These are phyloP conservation scores for Fraxinus cuspidata DNA, from an alignment of 257 asterid genomes.

Conservation along the genomic window DNA sequence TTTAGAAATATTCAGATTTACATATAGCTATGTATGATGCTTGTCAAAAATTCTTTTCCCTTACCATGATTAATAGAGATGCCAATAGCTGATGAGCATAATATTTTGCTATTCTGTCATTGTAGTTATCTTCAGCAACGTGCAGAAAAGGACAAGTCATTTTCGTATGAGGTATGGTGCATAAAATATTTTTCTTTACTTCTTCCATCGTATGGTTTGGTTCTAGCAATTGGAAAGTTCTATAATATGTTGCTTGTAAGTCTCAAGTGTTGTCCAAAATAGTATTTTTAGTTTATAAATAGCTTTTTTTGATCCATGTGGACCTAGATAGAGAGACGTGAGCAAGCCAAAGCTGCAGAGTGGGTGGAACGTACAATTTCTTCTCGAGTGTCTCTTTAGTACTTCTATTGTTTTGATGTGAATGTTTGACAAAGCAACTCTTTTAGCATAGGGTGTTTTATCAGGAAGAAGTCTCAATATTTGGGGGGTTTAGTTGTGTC, in stretches of 20 bases:
- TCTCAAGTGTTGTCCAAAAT: not conserved
- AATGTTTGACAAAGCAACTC: conserved; percentile 1
- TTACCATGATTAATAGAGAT: not conserved
- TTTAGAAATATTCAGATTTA: conserved; percentile 1
- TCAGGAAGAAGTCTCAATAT: conserved; percentile 7
- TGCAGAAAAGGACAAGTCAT: conserved; percentile 65
- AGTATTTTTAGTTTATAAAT: not conserved
- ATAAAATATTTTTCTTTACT: not conserved
- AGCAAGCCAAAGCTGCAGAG: not conserved
- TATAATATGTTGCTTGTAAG: not conserved
- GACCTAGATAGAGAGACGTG: not conserved
- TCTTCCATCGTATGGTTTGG: not conserved
- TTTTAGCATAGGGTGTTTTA: not conserved
- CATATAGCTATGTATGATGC: not conserved
- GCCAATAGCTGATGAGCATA: conserved; percentile 18
- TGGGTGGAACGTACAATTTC: not conserved
- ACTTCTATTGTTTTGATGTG: not conserved
- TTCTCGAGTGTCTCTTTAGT: no score
- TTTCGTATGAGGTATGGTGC: conserved; percentile 82
- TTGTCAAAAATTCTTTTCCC: not conserved
- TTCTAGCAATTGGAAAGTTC: not conserved
- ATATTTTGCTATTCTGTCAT: conserved; percentile 20
- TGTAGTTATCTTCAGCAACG: conserved; percentile 91
- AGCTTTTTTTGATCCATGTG: not conserved
- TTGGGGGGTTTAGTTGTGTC: not conserved